A percentile compares a stretch with the other conserved stretches of the same genome.
phyloP scores from a whole-genome alignment of 1,284 basidiomycete species.

The Irpex rosettiformis region DNA sequence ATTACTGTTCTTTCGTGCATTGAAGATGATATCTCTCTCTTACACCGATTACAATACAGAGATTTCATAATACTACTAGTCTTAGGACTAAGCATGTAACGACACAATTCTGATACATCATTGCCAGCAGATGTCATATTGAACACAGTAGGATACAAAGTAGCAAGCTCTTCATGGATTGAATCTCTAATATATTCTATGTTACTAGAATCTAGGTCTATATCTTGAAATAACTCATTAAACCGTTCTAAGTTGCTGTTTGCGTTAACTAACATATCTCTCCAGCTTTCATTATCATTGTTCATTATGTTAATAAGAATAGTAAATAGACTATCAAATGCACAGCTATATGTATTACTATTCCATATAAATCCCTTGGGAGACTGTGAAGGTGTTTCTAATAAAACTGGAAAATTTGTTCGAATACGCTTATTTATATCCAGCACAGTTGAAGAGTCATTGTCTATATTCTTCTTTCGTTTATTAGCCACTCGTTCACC shows the following conservation, averaged over 20 bases:
- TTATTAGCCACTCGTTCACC: background rate
- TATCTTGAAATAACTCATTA: background rate
- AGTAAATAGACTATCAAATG: conserved; percentile 3
- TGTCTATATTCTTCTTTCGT: background rate
- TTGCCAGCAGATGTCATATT: background rate
- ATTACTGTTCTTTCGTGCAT: no score
- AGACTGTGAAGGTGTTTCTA: background rate
- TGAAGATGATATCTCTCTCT: background rate
- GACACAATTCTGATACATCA: background rate
- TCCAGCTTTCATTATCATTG: background rate
- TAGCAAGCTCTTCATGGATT: background rate
- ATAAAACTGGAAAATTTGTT: no score
- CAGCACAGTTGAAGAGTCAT: background rate
- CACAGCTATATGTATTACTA: background rate
- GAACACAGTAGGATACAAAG: background rate
- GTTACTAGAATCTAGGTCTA: background rate
- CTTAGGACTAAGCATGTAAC: background rate
- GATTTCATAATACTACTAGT: background rate
- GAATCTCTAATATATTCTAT: background rate
- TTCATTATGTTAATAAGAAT: background rate
- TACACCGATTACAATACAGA: background rate
- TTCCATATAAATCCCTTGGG: background rate
- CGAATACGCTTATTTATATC: background rate
- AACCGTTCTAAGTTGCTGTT: background rate
- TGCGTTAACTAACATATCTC: background rate